Evolutionary conservation across 2,329 filamentous ascomycete genomes (phyloP).

Genomic region (Ophiostoma populinum): DNA sequence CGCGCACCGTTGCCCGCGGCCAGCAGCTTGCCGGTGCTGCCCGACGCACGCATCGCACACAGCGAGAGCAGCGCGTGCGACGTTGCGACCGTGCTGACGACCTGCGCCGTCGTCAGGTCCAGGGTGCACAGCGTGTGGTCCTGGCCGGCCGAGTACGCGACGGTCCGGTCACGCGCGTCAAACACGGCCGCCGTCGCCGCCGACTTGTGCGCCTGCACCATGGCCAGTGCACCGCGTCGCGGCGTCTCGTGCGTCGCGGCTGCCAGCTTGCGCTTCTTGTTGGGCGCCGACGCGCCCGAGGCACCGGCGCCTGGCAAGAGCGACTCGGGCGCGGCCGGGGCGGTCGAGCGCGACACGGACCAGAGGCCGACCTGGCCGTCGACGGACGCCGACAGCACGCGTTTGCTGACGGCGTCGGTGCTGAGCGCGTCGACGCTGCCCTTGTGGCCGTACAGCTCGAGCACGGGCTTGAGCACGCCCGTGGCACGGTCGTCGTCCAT

Average conservation of each 20-base stretch:
- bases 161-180: slow-evolving; percentile 67
- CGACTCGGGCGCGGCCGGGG: slow-evolving; percentile 46
- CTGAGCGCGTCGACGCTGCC: slow-evolving; percentile 56
- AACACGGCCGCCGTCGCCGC: slow-evolving; percentile 68
- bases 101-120: slow-evolving; percentile 64
- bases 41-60: slow-evolving; percentile 40
- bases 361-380: slow-evolving; percentile 81
- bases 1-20: slow-evolving; percentile 67
- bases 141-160: slow-evolving; percentile 80
- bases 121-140: slow-evolving; percentile 85
- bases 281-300: slow-evolving; percentile 17
- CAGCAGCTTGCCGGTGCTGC: slow-evolving; percentile 23
- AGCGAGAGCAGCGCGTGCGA: slow-evolving; percentile 71
- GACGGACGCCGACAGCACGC: slow-evolving; percentile 69
- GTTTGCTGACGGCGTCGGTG: slow-evolving; percentile 51
- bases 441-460: slow-evolving; percentile 21
- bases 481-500: slow-evolving; percentile 43
- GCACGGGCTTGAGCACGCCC: slow-evolving; percentile 8
- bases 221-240: slow-evolving; percentile 61
- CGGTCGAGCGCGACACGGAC: slow-evolving; percentile 40
- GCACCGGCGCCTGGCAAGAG: slow-evolving; percentile 47
- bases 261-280: slow-evolving; percentile 61
- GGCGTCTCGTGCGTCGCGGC: slow-evolving; percentile 30
- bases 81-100: slow-evolving; percentile 70
- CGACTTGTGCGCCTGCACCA: slow-evolving; percentile 51